A percentile compares a stretch with the other conserved stretches of the same genome.
Evolutionary conservation across 2,329 filamentous ascomycete genomes (phyloP).

Genomic region (Cercospora sp.): DNA sequence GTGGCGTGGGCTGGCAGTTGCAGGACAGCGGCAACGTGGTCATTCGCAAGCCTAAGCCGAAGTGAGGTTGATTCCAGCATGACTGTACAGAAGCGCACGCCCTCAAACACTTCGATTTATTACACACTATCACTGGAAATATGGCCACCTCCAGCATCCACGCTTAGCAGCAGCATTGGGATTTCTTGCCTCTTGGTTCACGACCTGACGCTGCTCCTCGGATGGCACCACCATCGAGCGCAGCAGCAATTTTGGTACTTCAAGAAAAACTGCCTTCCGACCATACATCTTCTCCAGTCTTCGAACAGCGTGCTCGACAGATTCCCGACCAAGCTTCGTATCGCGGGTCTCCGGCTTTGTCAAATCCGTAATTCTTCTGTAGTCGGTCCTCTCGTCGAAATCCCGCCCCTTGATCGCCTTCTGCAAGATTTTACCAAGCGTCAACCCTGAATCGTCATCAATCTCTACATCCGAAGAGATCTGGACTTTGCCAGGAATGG

Average conservation of each 20-base stretch:
- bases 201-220: not conserved
- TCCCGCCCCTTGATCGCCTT: not conserved
- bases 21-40: constrained; percentile 66
- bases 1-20: constrained; percentile 82
- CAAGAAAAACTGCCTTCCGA: not conserved
- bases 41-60: constrained; percentile 65
- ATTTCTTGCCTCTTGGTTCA: not conserved
- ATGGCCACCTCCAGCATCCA: not conserved
- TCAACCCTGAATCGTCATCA: not conserved
- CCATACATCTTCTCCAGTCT: not conserved
- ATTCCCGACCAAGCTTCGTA: not conserved
- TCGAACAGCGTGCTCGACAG: not conserved
- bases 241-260: not conserved
- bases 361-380: not conserved
- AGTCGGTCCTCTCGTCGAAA: not conserved
- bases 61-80: constrained; percentile 22
- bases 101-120: not conserved
- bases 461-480: not conserved
- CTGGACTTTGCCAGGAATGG: not conserved
- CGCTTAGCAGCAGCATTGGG: not conserved
- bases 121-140: not conserved
- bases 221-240: not conserved
- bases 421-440: not conserved
- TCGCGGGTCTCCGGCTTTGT: not conserved
- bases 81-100: not conserved